Conservation (phyloP, 2,329 filamentous ascomycete species). For the Venturia pyrina region DNA sequence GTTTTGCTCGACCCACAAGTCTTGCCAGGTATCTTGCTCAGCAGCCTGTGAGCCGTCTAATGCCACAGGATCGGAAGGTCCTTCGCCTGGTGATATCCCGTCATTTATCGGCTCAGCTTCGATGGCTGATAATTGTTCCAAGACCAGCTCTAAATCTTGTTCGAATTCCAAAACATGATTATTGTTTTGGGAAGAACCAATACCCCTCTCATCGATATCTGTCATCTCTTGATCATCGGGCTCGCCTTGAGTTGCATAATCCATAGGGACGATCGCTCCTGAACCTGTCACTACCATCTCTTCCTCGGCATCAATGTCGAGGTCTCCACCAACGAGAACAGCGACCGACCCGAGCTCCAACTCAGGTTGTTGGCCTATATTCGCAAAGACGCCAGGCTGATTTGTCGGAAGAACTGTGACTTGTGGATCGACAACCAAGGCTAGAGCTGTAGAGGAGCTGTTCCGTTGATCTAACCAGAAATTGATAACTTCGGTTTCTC, state of each 20-base stretch:
- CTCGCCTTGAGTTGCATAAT: background rate
- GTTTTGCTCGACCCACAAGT: background rate
- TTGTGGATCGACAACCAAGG: background rate
- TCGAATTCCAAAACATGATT: background rate
- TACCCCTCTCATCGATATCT: background rate
- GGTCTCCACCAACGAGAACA: background rate
- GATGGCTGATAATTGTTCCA: too few relatives aligned
- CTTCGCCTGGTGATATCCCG: too few relatives aligned
- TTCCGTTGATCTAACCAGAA: conserved; percentile 34
- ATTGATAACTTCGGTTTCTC: conserved; percentile 13
- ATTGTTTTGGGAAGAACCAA: too few relatives aligned
- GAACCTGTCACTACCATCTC: background rate
- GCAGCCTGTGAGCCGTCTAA: too few relatives aligned
- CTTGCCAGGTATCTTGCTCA: background rate
- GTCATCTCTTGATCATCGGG: background rate
- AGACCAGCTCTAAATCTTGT: background rate
- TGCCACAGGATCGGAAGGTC: too few relatives aligned
- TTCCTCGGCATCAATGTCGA: background rate
- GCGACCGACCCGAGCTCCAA: background rate
- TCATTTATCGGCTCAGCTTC: too few relatives aligned
- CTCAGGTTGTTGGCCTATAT: background rate
- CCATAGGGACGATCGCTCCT: background rate
- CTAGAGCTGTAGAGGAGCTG: conserved; percentile 29
- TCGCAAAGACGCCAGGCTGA: background rate
- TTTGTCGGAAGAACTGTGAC: background rate